phyloP scores from a whole-genome alignment of 257 asterid genomes.

The Fraxinus anomala region DNA sequence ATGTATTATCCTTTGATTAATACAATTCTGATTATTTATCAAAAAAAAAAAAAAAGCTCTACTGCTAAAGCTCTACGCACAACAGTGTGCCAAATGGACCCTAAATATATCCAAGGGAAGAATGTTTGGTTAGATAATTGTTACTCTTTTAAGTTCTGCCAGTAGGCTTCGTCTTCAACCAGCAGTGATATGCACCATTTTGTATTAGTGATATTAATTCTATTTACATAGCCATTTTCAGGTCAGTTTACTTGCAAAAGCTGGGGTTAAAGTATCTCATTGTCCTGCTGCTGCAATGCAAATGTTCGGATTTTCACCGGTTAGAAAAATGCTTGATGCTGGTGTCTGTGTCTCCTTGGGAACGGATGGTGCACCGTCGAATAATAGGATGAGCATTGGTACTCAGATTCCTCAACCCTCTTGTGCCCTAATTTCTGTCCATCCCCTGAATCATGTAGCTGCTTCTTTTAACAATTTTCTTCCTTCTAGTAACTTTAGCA shows the following conservation, averaged over 20 bases:
- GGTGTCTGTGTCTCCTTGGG: slow-evolving; percentile 83
- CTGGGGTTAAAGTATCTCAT: slow-evolving; percentile 81
- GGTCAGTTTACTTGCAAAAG: slow-evolving; percentile 54
- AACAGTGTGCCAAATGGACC: no score
- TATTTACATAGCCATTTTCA: slow-evolving; percentile 29
- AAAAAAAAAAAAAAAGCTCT: no score
- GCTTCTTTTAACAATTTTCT: neutral
- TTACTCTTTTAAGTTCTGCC: neutral
- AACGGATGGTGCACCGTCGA: slow-evolving; percentile 85
- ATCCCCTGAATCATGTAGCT: neutral
- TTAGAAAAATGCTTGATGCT: slow-evolving; percentile 69
- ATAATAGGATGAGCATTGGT: slow-evolving; percentile 93
- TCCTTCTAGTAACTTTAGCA: neutral
- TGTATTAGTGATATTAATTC: neutral
- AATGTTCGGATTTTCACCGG: slow-evolving; percentile 79
- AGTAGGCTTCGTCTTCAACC: neutral
- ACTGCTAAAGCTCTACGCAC: no score
- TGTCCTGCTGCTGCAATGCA: slow-evolving; percentile 95
- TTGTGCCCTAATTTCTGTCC: neutral
- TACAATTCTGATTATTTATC: no score
- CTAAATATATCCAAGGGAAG: neutral
- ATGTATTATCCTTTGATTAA: no score
- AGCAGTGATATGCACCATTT: neutral
- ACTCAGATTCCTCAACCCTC: slow-evolving; percentile 25
- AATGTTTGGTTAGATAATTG: neutral